Evolutionary conservation across 305 asterid genomes (phyloP).

Genomic region (Plantago rigida): DNA sequence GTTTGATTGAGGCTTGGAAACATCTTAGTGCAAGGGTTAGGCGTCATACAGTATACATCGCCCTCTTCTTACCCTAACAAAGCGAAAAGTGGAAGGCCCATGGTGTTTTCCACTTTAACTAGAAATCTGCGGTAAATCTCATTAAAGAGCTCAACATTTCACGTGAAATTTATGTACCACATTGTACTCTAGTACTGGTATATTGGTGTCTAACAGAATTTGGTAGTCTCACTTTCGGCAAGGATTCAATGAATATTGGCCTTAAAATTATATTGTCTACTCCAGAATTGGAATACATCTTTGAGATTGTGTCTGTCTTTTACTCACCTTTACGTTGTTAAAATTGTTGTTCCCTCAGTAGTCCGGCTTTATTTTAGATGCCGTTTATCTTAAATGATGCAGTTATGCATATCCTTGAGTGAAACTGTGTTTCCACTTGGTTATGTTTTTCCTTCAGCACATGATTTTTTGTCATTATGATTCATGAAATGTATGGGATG

Average conservation of each 20-base stretch:
- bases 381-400: constrained; percentile 7
- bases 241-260: not conserved
- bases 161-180: not conserved
- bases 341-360: not conserved
- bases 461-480: not conserved
- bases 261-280: too few species aligned
- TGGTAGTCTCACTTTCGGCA: not conserved
- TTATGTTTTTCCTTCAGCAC: not conserved
- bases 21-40: too few species aligned
- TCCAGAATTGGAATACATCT: not conserved
- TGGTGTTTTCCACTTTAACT: not conserved
- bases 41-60: not conserved
- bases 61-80: not conserved
- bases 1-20: too few species aligned
- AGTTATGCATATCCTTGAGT: not conserved
- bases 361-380: not conserved
- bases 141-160: not conserved
- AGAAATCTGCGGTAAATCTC: not conserved
- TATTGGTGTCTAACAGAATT: not conserved
- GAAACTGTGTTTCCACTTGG: not conserved
- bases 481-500: constrained; percentile 23
- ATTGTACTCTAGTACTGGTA: not conserved
- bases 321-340: not conserved
- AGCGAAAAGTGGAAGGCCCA: not conserved
- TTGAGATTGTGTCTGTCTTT: not conserved